A percentile compares a stretch with the other conserved stretches of the same genome.
phyloP scores from a whole-genome alignment of 1,139 yeast genomes.

The Yamadazyma buinensis region DNA sequence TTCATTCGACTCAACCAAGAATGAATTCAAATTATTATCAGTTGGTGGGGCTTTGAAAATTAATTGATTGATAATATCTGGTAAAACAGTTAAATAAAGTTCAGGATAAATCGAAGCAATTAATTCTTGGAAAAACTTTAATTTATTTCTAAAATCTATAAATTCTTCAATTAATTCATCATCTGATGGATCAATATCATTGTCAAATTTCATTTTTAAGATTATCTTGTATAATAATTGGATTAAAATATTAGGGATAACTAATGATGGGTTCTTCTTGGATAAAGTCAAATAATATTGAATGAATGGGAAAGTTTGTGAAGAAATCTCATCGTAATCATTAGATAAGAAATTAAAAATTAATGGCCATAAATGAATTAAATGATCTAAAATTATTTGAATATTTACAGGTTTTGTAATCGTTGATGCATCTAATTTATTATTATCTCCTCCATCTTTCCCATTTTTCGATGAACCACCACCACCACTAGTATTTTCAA shows the following conservation, averaged over 20 bases:
- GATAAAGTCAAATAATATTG: conserved; percentile 68
- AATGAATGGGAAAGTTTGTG: conserved; percentile 77
- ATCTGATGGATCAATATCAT: conserved; percentile 52
- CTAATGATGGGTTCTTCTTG: conserved; percentile 49
- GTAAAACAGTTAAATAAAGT: conserved; percentile 66
- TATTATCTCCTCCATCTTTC: no score
- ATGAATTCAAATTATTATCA: no score
- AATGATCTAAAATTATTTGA: conserved; percentile 30
- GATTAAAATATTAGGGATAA: conserved; percentile 49
- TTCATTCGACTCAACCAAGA: conserved; percentile 6
- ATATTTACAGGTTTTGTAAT: conserved; percentile 35
- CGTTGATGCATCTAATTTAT: no score
- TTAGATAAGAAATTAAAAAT: conserved; percentile 67
- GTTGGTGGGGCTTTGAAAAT: conserved; percentile 29
- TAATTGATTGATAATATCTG: conserved; percentile 61
- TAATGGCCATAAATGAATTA: conserved; percentile 60
- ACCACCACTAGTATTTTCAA: conserved; percentile 31
- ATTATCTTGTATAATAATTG: conserved; percentile 67
- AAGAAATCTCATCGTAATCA: conserved; percentile 86
- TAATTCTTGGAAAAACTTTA: conserved; percentile 80
- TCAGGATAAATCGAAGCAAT: conserved; percentile 74
- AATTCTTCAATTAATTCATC: conserved; percentile 75
- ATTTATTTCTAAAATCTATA: conserved; percentile 66
- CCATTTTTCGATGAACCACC: no score
- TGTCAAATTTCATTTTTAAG: conserved; percentile 75